Percentiles rank a stretch among this genome's conserved stretches.
Evolutionary conservation across 73 alveolate species (phyloP).

Genomic region (Paramecium pentaurelia): DNA sequence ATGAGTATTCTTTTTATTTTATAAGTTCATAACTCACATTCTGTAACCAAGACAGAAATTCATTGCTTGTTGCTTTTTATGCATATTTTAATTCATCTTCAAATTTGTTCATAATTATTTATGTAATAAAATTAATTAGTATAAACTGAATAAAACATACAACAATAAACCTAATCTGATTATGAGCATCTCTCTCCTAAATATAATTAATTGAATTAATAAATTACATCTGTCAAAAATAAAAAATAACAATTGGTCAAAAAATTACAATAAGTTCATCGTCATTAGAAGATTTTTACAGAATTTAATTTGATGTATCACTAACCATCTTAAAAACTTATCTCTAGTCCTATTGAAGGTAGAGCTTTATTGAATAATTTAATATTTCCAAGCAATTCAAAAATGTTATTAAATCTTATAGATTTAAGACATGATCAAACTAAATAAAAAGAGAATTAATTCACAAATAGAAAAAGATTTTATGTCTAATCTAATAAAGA

Average conservation of each 20-base stretch:
- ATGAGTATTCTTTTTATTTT: background rate
- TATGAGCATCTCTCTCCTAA: background rate
- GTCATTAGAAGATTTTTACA: background rate
- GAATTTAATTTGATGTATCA: background rate
- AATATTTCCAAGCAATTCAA: background rate
- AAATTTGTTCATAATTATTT: constrained; percentile 12
- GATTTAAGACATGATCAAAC: background rate
- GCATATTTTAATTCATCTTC: constrained; percentile 15
- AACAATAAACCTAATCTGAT: background rate
- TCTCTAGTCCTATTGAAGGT: background rate
- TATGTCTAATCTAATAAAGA: background rate
- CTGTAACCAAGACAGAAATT: background rate
- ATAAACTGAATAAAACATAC: background rate
- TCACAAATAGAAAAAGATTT: background rate
- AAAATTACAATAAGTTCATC: background rate
- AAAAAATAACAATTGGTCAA: background rate
- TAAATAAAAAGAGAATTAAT: background rate
- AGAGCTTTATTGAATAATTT: background rate
- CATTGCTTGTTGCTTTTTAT: background rate
- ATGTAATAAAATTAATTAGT: background rate
- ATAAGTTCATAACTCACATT: background rate
- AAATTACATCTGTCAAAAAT: background rate
- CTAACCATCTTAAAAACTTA: background rate
- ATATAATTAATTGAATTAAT: background rate
- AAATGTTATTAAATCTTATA: background rate